Base-by-base conservation (phyloP, 768 basidiomycete species). In the Cyclocybe cylindracea region DNA sequence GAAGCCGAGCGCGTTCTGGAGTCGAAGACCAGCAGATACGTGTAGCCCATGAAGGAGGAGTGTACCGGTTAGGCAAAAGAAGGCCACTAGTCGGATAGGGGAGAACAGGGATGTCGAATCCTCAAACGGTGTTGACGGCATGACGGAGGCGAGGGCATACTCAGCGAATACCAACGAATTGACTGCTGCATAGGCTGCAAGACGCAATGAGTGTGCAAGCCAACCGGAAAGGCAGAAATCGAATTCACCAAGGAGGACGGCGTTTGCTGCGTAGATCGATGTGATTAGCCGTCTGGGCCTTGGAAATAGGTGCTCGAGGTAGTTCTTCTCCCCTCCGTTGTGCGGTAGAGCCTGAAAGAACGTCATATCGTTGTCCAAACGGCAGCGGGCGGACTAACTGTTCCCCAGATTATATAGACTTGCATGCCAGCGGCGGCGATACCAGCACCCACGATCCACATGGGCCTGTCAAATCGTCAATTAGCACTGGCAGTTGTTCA, bases 281-380 rank as follows among this genome's bases (percentile, higher is more conserved):
- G 82, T 80, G 16, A 72, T 71, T 56, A 88, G 69, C 39, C 76
- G 79, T 37, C 68, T 75, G 5, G 85, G 86, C 29, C 68, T 72
- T 34, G 74, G 71, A 61, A 76, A 87, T 34, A 86, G 69, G 56
- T 75, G 83, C 57, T 85, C 83, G 45, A 87, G 69, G 58, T 87
- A 88, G 42, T 80, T 84, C 63, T 87, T 86, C 67, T 87, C 85
- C 7, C 82, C 86, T 4, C 86, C 86, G 39, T 74, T 85, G 10
- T 71, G 68, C 0, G 86, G 86, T 0, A 87, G 66, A 4, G 77
- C 84, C 82, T 73, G 41, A 8, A 39, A 14, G 37, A 32, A 24
- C 4, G 42, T 29, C 45, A 34, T 14, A 19, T 13, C 34, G 35
- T 34, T 29, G 36, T 13, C 37, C 40, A 47, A 39, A 33, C 13